Base-by-base conservation (phyloP, 2,329 filamentous ascomycete genomes). In the Claviceps africana region DNA sequence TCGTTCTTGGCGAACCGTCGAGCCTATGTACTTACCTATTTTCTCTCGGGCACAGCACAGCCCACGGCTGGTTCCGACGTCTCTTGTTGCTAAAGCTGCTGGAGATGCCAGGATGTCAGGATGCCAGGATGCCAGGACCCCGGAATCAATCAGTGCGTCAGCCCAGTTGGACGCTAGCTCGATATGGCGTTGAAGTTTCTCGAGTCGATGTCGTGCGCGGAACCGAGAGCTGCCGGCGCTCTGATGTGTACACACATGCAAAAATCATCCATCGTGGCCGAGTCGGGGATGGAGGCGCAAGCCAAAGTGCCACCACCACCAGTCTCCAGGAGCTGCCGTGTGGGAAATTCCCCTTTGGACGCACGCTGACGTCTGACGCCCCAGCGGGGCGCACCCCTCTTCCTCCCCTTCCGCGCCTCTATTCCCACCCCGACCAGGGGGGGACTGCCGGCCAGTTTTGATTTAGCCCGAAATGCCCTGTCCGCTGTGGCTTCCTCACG, bases 401-500 rank as follows among this genome's bases (percentile, higher is more conserved):
- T 5, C 25, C 25, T 5, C 25, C 25, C 25, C 49, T 39, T 33
- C 47, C 45, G 28, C 5, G 31, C 13, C 45, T 43, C 47, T 50
- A 50, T 46, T 30, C 33, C 33, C 31, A 45, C 47, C 44, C 43
- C 25, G 19, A 17, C 43, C 25, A 48, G 13, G 42, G 42, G 21
- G 43, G 15, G 9, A 21, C 11, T 21, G 25, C 31, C 48, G 7
- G 47, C 35, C 47, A 48, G 40, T 15, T 44, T 35, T n/a, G n/a
- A 19, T 30, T 33, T 21, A 46, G 42, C 42, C 43, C 43, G 30
- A 33, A 43, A 21, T 45, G 21, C 43, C 42, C 42, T 51, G 37
- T 50, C 47, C 40, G 47, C 50, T 57, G 56, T 48, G 54, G 58
- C 53, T 56, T 53, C 50, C 53, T 55, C 54, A 57, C 52, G 54